These are phyloP conservation scores for Suillus bovinus DNA, from an alignment of 768 basidiomycete species.

Conservation along the genomic window DNA sequence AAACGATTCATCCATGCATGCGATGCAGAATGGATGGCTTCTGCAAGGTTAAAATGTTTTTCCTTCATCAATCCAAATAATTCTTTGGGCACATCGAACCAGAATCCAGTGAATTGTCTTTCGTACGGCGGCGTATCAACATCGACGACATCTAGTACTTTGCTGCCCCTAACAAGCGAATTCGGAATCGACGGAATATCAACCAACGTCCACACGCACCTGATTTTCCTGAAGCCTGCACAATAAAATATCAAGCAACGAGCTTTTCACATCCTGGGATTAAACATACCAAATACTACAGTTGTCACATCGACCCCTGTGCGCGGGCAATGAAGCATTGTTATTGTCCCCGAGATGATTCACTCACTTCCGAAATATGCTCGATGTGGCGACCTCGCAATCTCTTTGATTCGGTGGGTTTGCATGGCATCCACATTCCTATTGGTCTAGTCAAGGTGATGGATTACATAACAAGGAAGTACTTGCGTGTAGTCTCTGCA, in stretches of 20 bases:
- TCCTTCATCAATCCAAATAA: conserved; percentile 52
- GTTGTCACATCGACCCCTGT: conserved; percentile 64
- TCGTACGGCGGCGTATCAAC: conserved; percentile 78
- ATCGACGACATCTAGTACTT: conserved; percentile 75
- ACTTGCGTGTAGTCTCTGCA: conserved; percentile 74
- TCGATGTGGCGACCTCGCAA: conserved; percentile 53
- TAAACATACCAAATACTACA: conserved; percentile 69
- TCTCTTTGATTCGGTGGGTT: conserved; percentile 70
- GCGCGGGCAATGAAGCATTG: not conserved
- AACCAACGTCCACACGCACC: conserved; percentile 36
- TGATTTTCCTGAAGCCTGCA: conserved; percentile 78
- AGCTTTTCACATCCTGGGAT: not conserved
- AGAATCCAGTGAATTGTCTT: conserved; percentile 70
- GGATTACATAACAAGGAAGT: not conserved
- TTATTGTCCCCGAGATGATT: not conserved
- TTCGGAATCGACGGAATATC: conserved; percentile 5
- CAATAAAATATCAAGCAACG: conserved; percentile 1
- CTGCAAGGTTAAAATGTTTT: conserved; percentile 67
- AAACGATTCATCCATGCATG: conserved; percentile 85
- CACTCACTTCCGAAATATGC: conserved; percentile 75
- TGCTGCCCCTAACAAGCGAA: conserved; percentile 44
- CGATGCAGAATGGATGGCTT: conserved; percentile 81
- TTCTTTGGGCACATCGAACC: conserved; percentile 70
- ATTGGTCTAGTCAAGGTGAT: conserved; percentile 11
- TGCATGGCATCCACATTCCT: conserved; percentile 80